Evolutionary conservation across 2,329 filamentous ascomycete genomes (phyloP), one percentile per base, ranked within the genome.

Genomic region (Neospermospora avenae): DNA sequence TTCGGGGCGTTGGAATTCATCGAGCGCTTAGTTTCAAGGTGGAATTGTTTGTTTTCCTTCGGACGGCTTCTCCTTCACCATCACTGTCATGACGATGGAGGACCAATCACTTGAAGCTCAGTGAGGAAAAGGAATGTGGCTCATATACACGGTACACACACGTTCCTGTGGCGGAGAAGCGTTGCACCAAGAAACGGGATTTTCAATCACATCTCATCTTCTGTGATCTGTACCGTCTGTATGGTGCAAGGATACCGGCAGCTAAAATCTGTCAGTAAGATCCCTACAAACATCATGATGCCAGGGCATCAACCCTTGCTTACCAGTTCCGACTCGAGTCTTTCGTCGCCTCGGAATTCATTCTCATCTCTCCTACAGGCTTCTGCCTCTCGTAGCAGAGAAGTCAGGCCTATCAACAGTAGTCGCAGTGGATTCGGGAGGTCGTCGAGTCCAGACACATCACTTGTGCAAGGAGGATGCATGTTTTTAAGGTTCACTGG

Each of bases 161-260:
- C 7, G 4, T 41, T 41, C 37, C n/a, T n/a, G 24, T n/a, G 24
- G 22, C 11, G 41, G 24, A 2, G 22, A 28, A 13, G n/a, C 2
- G 25, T n/a, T 18, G 31, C 41, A 39, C 49, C 44, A 39, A 3
- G 6, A 48, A 34, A 57, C 42, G 45, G 34, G 46, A 41, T 18
- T n/a, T 41, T 46, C 35, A 44, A 52, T 44, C 46, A 45, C 55
- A 51, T 42, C 20, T 34, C 22, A 3, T 41, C 37, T 16, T n/a
- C 3, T n/a, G 14, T 41, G 16, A 39, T 39, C 13, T n/a, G 11
- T 39, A n/a, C 35, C 35, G 16, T 18, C n/a, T 13, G 24, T 24
- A 61, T 57, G 18, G 58, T 61, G 60, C 61, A 66, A 65, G 64
- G 61, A 65, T 63, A 62, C 64, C 66, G 62, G 58, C 49, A 64